Evolutionary conservation across 148 eudicot species (phyloP).

Genomic region (Euryodendron excelsum): DNA sequence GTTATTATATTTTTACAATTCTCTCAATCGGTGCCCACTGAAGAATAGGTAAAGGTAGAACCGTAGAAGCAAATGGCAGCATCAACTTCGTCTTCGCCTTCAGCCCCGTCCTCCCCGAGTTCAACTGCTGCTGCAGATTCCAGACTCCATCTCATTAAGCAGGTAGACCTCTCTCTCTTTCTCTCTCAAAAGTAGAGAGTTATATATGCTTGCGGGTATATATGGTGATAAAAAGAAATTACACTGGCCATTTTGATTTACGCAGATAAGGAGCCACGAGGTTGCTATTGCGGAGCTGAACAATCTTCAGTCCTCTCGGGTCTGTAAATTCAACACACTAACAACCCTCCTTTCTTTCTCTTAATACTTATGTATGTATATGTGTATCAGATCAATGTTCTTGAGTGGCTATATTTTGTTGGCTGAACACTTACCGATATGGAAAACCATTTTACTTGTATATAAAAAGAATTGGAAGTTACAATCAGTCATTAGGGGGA

Average conservation of each 20-base stretch:
- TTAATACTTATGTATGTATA: not conserved
- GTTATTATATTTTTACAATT: too few species aligned
- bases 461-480: too few species aligned
- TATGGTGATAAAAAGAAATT: too few species aligned
- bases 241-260: not conserved
- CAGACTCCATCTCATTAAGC: not conserved
- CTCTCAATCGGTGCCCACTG: too few species aligned
- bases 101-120: too few species aligned
- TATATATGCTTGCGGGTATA: not conserved
- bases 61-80: not conserved
- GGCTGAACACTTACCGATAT: too few species aligned
- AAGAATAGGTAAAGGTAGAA: not conserved
- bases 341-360: not conserved
- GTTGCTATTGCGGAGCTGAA: slow-evolving; percentile 78
- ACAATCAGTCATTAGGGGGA: too few species aligned
- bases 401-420: too few species aligned
- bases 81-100: not conserved
- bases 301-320: slow-evolving; percentile 55
- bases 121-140: not conserved
- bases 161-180: not conserved
- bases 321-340: slow-evolving; percentile 5
- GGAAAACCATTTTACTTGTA: too few species aligned
- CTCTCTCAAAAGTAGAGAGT: not conserved
- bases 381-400: too few species aligned
- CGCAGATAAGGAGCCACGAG: slow-evolving; percentile 59